phyloP scores from a whole-genome alignment of 2,329 filamentous ascomycete genomes.

The Xylariales sp. region DNA sequence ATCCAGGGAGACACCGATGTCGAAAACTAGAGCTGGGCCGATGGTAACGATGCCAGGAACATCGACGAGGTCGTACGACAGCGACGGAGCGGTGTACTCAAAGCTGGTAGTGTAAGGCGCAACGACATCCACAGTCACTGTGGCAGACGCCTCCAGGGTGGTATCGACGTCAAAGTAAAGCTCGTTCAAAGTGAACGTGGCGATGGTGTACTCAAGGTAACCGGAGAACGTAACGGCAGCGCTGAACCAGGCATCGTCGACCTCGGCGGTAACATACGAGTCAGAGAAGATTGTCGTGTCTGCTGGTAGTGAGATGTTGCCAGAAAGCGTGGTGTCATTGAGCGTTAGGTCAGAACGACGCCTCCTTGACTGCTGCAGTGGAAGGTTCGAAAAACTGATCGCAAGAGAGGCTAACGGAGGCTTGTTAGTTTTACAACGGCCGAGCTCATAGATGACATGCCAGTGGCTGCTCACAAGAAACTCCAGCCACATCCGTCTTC shows the following conservation, averaged over 20 bases:
- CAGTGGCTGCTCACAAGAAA: constrained; percentile 30
- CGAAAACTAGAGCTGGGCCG: not conserved
- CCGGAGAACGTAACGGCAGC: constrained; percentile 35
- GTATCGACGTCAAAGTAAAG: constrained; percentile 39
- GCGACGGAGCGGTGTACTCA: not conserved
- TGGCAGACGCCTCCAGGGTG: constrained; percentile 29
- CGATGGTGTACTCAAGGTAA: constrained; percentile 35
- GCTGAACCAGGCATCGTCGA: constrained; percentile 30
- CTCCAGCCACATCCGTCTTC: constrained; percentile 25
- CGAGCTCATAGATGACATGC: no score
- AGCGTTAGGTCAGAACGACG: no score
- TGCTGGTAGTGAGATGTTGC: no score
- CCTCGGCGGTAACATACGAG: constrained; percentile 4
- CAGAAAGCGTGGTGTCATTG: no score
- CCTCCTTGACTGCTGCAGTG: no score
- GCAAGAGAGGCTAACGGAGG: no score
- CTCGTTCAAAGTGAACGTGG: constrained; percentile 24
- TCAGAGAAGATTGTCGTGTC: no score
- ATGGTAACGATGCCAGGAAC: not conserved
- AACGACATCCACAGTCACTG: constrained; percentile 27
- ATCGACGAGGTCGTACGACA: not conserved
- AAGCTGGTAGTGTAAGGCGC: constrained; percentile 19
- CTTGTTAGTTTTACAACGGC: no score
- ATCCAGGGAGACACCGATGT: not conserved
- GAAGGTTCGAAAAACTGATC: no score